Conservation (phyloP, 495 filamentous ascomycete genomes). For the Xylaria nigripes region DNA sequence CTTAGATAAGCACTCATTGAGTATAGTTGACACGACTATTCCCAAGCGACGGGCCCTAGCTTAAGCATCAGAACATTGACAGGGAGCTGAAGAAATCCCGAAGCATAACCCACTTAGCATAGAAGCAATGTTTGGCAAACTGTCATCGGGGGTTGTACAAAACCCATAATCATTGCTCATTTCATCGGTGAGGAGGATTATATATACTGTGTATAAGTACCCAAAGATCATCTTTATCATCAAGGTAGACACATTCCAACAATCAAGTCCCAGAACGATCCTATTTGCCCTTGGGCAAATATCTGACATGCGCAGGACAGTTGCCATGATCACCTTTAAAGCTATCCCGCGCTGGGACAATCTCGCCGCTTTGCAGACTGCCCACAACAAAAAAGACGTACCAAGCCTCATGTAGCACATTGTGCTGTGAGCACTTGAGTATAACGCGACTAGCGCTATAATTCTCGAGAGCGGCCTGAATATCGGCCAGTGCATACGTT, state of each 20-base stretch:
- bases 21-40: too few relatives aligned
- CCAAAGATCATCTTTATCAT: not conserved
- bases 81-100: too few relatives aligned
- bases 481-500: conserved; percentile 57
- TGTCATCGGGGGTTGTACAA: too few relatives aligned
- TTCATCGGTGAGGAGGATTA: too few relatives aligned
- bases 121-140: too few relatives aligned
- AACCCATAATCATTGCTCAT: too few relatives aligned
- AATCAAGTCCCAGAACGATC: not conserved
- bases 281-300: conserved; percentile 30
- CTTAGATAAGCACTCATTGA: too few relatives aligned
- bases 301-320: conserved; percentile 29
- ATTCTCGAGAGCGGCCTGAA: conserved; percentile 54
- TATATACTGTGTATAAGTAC: not conserved
- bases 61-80: too few relatives aligned
- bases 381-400: conserved; percentile 79
- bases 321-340: conserved; percentile 30
- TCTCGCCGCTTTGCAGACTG: conserved; percentile 64
- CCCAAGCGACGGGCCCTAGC: too few relatives aligned
- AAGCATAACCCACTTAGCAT: too few relatives aligned
- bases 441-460: conserved; percentile 60
- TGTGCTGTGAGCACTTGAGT: conserved; percentile 52
- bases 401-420: conserved; percentile 68
- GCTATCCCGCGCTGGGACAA: conserved; percentile 47
- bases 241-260: not conserved